Percentiles rank a stretch among this genome's conserved stretches.
phyloP scores from a whole-genome alignment of 495 filamentous ascomycete species.

The Xylaria flabelliformis region DNA sequence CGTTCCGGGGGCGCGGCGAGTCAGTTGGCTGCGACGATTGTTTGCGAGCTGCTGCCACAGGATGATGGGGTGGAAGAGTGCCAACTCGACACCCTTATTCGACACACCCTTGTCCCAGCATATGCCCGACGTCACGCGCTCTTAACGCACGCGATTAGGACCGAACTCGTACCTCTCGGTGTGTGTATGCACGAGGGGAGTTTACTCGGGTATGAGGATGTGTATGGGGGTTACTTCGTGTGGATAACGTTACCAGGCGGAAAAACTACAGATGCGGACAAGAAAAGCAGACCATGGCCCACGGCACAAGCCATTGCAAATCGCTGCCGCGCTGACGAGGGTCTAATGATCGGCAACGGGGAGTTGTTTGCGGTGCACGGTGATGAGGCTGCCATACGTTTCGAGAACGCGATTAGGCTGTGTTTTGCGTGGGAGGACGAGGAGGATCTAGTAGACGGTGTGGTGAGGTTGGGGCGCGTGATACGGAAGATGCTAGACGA shows the following conservation, averaged over 20 bases:
- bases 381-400: slow-evolving; percentile 56
- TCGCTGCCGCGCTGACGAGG: slow-evolving; percentile 60
- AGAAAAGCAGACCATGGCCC: neutral
- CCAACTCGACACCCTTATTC: slow-evolving; percentile 52
- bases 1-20: slow-evolving; percentile 79
- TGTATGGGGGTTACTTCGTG: slow-evolving; percentile 79
- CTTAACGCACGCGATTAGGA: slow-evolving; percentile 60
- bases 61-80: neutral
- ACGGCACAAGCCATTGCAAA: slow-evolving; percentile 61
- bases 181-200: slow-evolving; percentile 47
- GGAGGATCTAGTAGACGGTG: slow-evolving; percentile 69
- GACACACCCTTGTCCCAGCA: slow-evolving; percentile 50
- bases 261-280: slow-evolving; percentile 28
- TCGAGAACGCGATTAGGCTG: slow-evolving; percentile 64
- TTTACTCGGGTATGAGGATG: slow-evolving; percentile 27
- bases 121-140: slow-evolving; percentile 63
- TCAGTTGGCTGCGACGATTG: slow-evolving; percentile 70
- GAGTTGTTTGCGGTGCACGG: slow-evolving; percentile 70
- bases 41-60: slow-evolving; percentile 62
- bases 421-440: slow-evolving; percentile 81
- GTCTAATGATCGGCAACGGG: slow-evolving; percentile 68
- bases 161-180: slow-evolving; percentile 65
- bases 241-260: slow-evolving; percentile 70
- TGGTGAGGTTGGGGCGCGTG: slow-evolving; percentile 64
- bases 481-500: slow-evolving; percentile 36